Evolutionary conservation across 1,284 basidiomycete species (phyloP).

Genomic region (Stygiomarasmius scandens): DNA sequence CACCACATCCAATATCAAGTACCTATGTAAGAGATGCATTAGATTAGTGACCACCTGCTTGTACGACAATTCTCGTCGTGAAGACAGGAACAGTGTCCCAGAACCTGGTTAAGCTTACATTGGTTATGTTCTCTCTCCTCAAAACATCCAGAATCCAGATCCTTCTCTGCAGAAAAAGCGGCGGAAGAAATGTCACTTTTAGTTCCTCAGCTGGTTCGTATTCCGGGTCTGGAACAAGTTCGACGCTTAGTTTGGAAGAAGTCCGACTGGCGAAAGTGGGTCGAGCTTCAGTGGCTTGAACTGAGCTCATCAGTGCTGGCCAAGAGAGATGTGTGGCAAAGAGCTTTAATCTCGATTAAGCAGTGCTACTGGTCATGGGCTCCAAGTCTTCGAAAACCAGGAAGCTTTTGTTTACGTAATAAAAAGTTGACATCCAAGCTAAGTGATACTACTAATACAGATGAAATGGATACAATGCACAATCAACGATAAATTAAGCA

Average conservation of each 20-base stretch:
- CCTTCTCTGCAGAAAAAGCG: constrained; percentile 67
- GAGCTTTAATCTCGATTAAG: neutral
- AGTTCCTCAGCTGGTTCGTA: constrained; percentile 34
- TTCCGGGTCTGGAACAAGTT: neutral
- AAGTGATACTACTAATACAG: too few species aligned
- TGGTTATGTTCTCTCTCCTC: constrained; percentile 56
- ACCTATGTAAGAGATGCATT: constrained; percentile 45
- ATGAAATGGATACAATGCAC: neutral
- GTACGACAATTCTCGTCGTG: too few species aligned
- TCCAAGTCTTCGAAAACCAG: too few species aligned
- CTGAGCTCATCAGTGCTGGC: neutral
- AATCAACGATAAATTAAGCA: neutral
- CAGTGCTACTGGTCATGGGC: too few species aligned
- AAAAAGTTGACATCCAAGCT: too few species aligned
- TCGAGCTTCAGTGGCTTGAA: neutral
- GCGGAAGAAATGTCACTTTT: constrained; percentile 74
- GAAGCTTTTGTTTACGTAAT: too few species aligned
- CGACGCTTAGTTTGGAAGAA: neutral
- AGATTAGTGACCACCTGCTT: constrained; percentile 9
- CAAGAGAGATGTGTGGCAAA: neutral
- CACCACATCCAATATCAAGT: constrained; percentile 80
- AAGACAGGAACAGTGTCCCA: constrained; percentile 4
- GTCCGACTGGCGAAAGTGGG: neutral
- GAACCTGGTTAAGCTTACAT: constrained; percentile 42
- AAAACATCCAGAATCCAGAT: constrained; percentile 73